phyloP scores from a whole-genome alignment of 73 alveolate genomes.

The Paramecium tetraurelia region DNA sequence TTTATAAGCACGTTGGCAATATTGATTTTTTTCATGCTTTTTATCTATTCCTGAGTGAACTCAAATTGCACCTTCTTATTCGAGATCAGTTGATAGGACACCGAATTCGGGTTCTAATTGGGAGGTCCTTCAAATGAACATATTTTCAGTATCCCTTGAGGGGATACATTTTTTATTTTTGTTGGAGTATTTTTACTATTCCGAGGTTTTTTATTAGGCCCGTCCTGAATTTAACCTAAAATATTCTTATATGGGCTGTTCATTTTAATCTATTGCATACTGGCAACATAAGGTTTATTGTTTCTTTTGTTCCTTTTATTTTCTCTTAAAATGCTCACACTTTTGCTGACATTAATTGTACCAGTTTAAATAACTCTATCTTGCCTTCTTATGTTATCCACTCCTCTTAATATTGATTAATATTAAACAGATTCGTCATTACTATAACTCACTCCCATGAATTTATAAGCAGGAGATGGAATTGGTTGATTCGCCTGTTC shows the following conservation, averaged over 20 bases:
- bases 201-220: not conserved
- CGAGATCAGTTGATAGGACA: not conserved
- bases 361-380: not conserved
- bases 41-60: not conserved
- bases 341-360: not conserved
- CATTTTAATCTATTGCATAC: not conserved
- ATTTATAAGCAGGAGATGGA: not conserved
- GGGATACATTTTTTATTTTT: not conserved
- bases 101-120: not conserved
- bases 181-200: not conserved
- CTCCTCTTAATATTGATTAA: not conserved
- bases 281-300: not conserved
- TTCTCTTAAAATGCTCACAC: not conserved
- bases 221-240: not conserved
- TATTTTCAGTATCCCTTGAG: not conserved
- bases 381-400: not conserved
- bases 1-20: not conserved
- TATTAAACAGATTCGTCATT: not conserved
- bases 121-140: not conserved
- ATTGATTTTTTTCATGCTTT: not conserved
- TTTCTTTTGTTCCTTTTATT: not conserved
- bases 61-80: not conserved
- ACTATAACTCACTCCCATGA: not conserved
- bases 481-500: not conserved
- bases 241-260: not conserved